Conservation (phyloP, 805 yeast species). For the Zygotorulaspora chibaensis region DNA sequence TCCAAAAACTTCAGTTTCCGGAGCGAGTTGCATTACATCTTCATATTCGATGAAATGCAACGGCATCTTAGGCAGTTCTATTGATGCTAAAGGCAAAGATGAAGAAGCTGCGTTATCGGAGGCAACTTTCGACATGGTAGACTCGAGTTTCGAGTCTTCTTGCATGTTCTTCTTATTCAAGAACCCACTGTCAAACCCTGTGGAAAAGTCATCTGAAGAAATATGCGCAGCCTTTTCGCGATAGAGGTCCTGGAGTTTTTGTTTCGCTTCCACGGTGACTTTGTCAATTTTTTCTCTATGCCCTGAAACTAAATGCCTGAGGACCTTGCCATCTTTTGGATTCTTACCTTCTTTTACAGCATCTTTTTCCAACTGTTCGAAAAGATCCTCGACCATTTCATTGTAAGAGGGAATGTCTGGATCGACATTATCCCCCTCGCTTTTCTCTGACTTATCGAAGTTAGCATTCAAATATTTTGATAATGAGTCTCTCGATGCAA, state of each 20-base stretch:
- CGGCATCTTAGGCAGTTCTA: conserved; percentile 23
- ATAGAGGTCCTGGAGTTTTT: conserved; percentile 61
- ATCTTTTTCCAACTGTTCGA: conserved; percentile 70
- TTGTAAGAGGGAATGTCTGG: conserved; percentile 61
- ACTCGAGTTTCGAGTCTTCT: conserved; percentile 13
- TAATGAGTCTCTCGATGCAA: conserved; percentile 32
- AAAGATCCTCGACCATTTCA: conserved; percentile 89
- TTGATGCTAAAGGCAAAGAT: conserved; percentile 26
- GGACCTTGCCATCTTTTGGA: conserved; percentile 38
- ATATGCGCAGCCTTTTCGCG: conserved; percentile 72
- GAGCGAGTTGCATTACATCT: conserved; percentile 52
- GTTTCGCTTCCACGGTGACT: conserved; percentile 57
- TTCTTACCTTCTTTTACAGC: conserved; percentile 45
- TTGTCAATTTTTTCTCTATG: conserved; percentile 71
- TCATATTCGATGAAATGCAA: conserved; percentile 32
- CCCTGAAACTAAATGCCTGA: conserved; percentile 38
- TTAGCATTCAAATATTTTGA: conserved; percentile 43
- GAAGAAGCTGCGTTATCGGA: conserved; percentile 15
- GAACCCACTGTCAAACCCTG: conserved; percentile 86
- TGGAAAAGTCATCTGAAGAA: conserved; percentile 84
- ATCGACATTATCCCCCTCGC: conserved; percentile 43
- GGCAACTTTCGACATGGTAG: conserved; percentile 12
- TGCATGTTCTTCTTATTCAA: conserved; percentile 52
- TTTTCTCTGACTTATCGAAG: conserved; percentile 58
- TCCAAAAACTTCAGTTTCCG: conserved; percentile 65